Evolutionary conservation across 768 basidiomycete genomes (phyloP).

Genomic region (Rhodosporidiobolus sp.): DNA sequence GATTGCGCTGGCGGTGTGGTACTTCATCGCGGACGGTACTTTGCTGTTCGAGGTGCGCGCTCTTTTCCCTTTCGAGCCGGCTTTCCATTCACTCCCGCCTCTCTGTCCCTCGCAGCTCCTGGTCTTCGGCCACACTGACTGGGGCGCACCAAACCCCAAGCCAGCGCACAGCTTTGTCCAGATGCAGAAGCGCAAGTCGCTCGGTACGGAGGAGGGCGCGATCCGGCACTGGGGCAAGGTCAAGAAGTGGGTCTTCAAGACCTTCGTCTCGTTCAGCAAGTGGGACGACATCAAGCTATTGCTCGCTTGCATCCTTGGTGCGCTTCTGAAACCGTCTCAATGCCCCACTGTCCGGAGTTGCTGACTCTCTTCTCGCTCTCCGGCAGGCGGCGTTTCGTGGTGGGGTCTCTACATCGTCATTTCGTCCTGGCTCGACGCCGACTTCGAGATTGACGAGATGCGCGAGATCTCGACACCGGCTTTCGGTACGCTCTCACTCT

Average conservation of each 20-base stretch:
- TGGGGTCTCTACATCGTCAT: too few species aligned
- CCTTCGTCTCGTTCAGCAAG: neutral
- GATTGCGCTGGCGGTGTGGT: neutral
- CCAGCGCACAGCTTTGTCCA: neutral
- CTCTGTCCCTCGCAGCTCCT: neutral
- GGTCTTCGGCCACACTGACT: constrained; percentile 9
- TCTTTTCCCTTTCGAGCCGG: neutral
- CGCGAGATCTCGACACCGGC: too few species aligned
- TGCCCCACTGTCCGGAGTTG: too few species aligned
- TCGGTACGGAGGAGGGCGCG: too few species aligned
- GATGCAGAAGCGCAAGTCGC: neutral
- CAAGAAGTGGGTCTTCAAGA: neutral
- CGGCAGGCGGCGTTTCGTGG: too few species aligned
- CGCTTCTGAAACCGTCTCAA: too few species aligned
- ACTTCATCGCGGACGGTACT: neutral
- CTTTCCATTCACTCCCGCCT: neutral
- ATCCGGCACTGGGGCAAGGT: too few species aligned
- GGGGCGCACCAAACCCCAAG: neutral
- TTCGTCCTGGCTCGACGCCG: too few species aligned
- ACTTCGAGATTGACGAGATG: too few species aligned
- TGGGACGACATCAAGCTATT: constrained; percentile 14
- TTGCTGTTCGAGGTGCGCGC: neutral
- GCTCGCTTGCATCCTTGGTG: neutral
- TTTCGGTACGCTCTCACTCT: too few species aligned
- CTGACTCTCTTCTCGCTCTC: too few species aligned